Conservation (phyloP, 257 asterid genomes). For the Striga asiatica region DNA sequence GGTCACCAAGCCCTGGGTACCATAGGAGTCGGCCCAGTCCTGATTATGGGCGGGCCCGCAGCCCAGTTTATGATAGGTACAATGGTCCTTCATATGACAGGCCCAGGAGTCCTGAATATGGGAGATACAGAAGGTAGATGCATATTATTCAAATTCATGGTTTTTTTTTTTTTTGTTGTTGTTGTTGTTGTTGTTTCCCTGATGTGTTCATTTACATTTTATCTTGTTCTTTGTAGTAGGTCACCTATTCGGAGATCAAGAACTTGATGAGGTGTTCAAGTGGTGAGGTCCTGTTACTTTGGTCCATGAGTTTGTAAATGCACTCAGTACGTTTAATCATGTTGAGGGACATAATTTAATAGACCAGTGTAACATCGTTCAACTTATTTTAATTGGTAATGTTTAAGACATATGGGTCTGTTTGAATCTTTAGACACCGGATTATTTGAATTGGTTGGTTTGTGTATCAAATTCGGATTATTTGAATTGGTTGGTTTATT, state of each 20-base stretch:
- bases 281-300: neutral
- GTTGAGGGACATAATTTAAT: neutral
- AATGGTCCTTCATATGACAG: slow-evolving; percentile 45
- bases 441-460: neutral
- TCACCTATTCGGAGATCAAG: slow-evolving; percentile 46
- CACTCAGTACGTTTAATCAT: neutral
- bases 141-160: neutral
- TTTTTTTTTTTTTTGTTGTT: neutral
- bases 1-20: slow-evolving; percentile 59
- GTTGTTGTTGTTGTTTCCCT: neutral
- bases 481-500: neutral
- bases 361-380: neutral
- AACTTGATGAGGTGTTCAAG: slow-evolving; percentile 9
- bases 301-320: neutral
- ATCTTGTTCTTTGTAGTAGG: slow-evolving; percentile 27
- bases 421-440: neutral
- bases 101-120: slow-evolving; percentile 62
- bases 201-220: neutral
- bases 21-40: slow-evolving; percentile 67
- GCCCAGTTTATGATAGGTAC: slow-evolving; percentile 60
- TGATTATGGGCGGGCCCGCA: slow-evolving; percentile 61
- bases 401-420: neutral
- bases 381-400: neutral
- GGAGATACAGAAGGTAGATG: slow-evolving; percentile 49
- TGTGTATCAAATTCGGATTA: neutral